These are phyloP conservation scores for Solanum sitiens DNA, from an alignment of 257 asterid genomes.

Conservation along the genomic window DNA sequence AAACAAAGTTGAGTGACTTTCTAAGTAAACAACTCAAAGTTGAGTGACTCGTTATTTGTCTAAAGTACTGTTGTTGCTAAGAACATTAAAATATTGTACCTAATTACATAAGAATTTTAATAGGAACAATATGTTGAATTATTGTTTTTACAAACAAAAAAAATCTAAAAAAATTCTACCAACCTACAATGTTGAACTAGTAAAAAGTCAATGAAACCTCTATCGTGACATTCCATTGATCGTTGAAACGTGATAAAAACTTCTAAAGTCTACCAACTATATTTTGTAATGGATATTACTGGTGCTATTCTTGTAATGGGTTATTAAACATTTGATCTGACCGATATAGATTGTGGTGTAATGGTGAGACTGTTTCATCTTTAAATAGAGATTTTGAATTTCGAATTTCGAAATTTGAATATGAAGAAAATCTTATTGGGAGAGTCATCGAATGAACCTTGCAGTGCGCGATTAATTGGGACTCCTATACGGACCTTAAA, in stretches of 20 bases:
- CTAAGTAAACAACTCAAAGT: no score
- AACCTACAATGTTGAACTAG: background rate
- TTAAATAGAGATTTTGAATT: accelerated
- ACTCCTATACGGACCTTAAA: no score
- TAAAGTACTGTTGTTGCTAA: background rate
- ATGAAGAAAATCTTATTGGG: background rate
- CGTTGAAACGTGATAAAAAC: background rate
- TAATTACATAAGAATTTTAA: background rate
- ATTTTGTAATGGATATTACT: background rate
- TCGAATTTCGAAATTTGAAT: no score
- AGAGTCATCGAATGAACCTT: background rate
- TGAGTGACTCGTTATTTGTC: background rate
- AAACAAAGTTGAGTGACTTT: no score
- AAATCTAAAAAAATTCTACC: background rate
- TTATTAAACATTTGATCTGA: background rate
- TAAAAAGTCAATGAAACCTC: background rate
- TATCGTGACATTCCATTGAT: background rate
- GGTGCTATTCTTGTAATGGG: background rate
- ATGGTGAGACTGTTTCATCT: accelerated
- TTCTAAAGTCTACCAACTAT: background rate
- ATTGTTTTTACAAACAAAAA: background rate
- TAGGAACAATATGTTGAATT: background rate
- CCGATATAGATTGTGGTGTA: no score
- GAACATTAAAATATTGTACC: background rate
- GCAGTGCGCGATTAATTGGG: no score